phyloP scores from a whole-genome alignment of 495 filamentous ascomycete genomes.

The Margaritispora aquatica region DNA sequence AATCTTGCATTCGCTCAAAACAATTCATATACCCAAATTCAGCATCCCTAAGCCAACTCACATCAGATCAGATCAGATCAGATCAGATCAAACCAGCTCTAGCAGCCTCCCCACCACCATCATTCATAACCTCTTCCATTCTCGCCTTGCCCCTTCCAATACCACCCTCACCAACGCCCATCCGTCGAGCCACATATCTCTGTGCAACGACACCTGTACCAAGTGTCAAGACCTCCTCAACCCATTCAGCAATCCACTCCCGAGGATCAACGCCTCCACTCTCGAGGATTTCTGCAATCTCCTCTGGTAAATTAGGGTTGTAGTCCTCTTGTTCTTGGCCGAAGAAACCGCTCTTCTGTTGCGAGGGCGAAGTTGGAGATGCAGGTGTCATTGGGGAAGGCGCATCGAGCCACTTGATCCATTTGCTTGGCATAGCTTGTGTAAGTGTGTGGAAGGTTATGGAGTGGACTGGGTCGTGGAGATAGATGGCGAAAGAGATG shows the following conservation, averaged over 20 bases:
- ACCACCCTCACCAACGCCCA: constrained; percentile 88
- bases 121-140: constrained; percentile 60
- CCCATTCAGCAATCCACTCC: constrained; percentile 97
- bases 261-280: constrained; percentile 86
- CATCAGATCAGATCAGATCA: constrained; percentile 17
- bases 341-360: constrained; percentile 30
- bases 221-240: constrained; percentile 81
- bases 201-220: constrained; percentile 86
- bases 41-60: not conserved
- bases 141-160: constrained; percentile 76
- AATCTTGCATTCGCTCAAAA: too few species aligned
- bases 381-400: constrained; percentile 45
- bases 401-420: constrained; percentile 91
- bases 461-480: constrained; percentile 87
- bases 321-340: constrained; percentile 18
- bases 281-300: constrained; percentile 83
- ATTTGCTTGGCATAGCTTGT: constrained; percentile 76
- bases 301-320: constrained; percentile 56
- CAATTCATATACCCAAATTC: too few species aligned
- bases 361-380: constrained; percentile 25
- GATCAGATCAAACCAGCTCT: constrained; percentile 48
- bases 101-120: constrained; percentile 77
- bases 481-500: constrained; percentile 81
- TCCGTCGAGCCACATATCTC: constrained; percentile 87
- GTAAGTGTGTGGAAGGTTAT: constrained; percentile 82